Percentiles rank a stretch among this genome's conserved stretches.
phyloP scores from a whole-genome alignment of 495 filamentous ascomycete genomes.

The Trypethelium eluteriae region DNA sequence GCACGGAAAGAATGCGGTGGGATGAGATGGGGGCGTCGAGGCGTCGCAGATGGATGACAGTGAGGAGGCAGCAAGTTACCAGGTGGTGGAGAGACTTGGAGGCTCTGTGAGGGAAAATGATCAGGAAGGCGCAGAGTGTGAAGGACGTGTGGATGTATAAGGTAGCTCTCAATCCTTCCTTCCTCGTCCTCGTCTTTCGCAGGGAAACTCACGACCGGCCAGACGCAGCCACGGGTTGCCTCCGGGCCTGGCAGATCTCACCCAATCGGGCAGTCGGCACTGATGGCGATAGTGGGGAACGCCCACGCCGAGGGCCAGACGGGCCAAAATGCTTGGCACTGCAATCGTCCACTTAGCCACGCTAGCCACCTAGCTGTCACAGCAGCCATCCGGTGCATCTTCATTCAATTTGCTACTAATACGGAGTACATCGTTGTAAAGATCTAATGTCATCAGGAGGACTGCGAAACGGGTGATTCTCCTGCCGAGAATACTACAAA shows the following conservation, averaged over 20 bases:
- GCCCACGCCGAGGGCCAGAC: background rate
- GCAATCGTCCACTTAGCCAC: background rate
- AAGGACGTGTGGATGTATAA: too few relatives aligned
- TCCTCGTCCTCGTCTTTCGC: background rate
- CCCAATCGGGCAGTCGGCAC: conserved; percentile 6
- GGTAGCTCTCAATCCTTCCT: too few relatives aligned
- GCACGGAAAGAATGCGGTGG: background rate
- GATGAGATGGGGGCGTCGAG: background rate
- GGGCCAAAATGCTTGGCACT: background rate
- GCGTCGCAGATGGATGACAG: background rate
- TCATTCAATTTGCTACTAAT: too few relatives aligned
- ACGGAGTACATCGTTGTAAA: too few relatives aligned
- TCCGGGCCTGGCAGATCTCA: background rate
- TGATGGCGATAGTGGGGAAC: background rate
- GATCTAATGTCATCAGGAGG: too few relatives aligned
- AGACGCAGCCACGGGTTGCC: background rate
- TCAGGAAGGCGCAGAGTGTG: too few relatives aligned
- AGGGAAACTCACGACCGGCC: background rate
- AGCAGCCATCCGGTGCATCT: too few relatives aligned
- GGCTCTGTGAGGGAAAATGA: background rate
- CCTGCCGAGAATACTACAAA: too few relatives aligned
- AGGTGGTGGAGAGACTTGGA: background rate
- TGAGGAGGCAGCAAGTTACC: background rate
- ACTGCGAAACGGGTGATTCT: too few relatives aligned
- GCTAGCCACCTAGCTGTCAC: too few relatives aligned